Evolutionary conservation across 2,329 filamentous ascomycete species (phyloP), one percentile per base, ranked within the genome.

Genomic region (Escovopsis sp.): DNA sequence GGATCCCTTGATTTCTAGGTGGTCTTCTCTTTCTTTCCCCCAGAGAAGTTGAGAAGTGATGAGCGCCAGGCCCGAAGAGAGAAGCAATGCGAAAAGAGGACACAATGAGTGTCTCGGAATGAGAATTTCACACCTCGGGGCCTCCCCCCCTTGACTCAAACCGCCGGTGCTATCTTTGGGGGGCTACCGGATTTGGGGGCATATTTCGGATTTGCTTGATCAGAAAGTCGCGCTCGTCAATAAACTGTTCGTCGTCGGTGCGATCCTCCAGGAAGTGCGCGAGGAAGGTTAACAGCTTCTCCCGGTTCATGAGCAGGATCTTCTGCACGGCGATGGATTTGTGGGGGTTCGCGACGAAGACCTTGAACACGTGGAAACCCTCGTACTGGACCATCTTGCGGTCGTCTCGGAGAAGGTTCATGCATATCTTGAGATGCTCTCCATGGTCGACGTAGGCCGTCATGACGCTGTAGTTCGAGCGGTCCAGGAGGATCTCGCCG

Each of bases 381-480:
- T 98, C 90, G 55, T 98, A 98, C 59, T 96, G 90, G 42, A 98
- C 90, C 87, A 98, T 98, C 58, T 93, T 90, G 47, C 88, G 76
- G 57, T 96, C 88, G 56, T 96, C 90, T 46, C 86, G 79, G 41
- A 98, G 65, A 40, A 98, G 68, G 57, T 93, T 96, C 90, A 98
- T 98, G 63, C 87, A 90, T 44, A 96, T 81, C 63, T 98, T 98
- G 47, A 98, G 71, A 53, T 98, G 87, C 54, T 96, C 88, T 40
- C 87, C 87, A 33, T 81, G 79, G 55, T 94, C 87, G 39, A 98
- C 90, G 54, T 96, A 98, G 42, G 81, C 76, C 38, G 88, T 96
- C 90, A 98, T 98, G 52, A 96, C 85, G 52, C 78, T 85, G 64
- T 98, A 98, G 60, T 98, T 96, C 43, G 88, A 85, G 30, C 90